Evolutionary conservation across 2,329 filamentous ascomycete genomes (phyloP).

Genomic region (Periconia digitata): DNA sequence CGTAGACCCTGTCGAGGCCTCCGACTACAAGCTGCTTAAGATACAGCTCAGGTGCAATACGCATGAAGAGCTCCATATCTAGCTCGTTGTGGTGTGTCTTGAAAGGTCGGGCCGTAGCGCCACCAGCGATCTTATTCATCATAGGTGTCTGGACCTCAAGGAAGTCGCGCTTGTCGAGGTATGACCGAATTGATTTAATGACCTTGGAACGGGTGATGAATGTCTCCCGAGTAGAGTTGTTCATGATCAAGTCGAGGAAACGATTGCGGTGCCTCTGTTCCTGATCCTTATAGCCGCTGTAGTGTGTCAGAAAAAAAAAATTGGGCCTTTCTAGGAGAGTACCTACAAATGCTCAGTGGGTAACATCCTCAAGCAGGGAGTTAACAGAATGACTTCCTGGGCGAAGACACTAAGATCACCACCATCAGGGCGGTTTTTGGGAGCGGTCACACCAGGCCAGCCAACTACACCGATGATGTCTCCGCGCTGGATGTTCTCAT

Average conservation of each 20-base stretch:
- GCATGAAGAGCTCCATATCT: slow-evolving; percentile 92
- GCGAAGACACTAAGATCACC: slow-evolving; percentile 96
- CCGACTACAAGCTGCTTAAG: slow-evolving; percentile 96
- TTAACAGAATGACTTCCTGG: slow-evolving; percentile 78
- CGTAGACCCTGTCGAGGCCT: slow-evolving; percentile 87
- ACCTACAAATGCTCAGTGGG: slow-evolving; percentile 66
- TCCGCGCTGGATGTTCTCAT: slow-evolving; percentile 84
- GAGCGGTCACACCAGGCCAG: slow-evolving; percentile 80
- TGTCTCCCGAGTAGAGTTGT: slow-evolving; percentile 79
- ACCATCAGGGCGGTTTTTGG: slow-evolving; percentile 82
- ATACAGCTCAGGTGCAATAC: slow-evolving; percentile 92
- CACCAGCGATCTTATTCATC: slow-evolving; percentile 94
- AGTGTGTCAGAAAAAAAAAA: too few relatives aligned
- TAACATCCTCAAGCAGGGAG: slow-evolving; percentile 87
- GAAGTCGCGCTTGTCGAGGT: slow-evolving; percentile 86
- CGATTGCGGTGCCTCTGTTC: slow-evolving; percentile 92
- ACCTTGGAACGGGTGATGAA: slow-evolving; percentile 87
- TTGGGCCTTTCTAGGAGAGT: too few relatives aligned
- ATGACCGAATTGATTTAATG: slow-evolving; percentile 82
- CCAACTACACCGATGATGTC: slow-evolving; percentile 90
- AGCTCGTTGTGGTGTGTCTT: slow-evolving; percentile 95
- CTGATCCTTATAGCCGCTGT: slow-evolving; percentile 91
- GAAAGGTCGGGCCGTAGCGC: slow-evolving; percentile 94
- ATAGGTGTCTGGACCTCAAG: slow-evolving; percentile 93
- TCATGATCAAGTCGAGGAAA: slow-evolving; percentile 96